These are phyloP conservation scores for Anthoceros angustus DNA, from an alignment of 225 moss, liverwort and hornwort genomes.

Conservation along the genomic window DNA sequence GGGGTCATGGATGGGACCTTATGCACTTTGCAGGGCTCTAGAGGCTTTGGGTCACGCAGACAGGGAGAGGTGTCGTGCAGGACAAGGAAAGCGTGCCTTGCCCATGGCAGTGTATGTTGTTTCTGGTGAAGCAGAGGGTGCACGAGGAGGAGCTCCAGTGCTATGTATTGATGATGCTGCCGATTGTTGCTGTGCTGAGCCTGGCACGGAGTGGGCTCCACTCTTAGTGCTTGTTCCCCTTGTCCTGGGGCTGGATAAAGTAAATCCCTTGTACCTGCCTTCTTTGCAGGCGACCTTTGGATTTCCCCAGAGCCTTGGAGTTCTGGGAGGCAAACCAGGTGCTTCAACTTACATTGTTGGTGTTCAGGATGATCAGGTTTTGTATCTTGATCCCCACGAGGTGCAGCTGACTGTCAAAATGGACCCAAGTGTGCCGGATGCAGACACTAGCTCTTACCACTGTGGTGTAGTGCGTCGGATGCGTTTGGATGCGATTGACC, in stretches of 20 bases:
- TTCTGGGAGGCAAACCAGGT: conserved; percentile 88
- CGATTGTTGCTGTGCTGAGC: conserved; percentile 32
- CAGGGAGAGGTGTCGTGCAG: conserved; percentile 33
- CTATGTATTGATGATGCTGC: conserved; percentile 82
- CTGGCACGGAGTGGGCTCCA: conserved; percentile 79
- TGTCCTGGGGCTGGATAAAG: conserved; percentile 93
- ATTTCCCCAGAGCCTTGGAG: conserved; percentile 94
- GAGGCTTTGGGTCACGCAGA: conserved; percentile 68
- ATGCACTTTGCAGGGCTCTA: conserved; percentile 84
- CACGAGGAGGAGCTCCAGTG: conserved; percentile 95
- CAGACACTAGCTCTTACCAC: conserved; percentile 87
- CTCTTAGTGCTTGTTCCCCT: conserved; percentile 85
- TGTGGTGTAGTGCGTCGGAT: conserved; percentile 87
- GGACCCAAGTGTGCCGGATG: conserved; percentile 37
- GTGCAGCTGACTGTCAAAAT: conserved; percentile 70
- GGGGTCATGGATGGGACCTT: conserved; percentile 95
- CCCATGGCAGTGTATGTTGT: conserved; percentile 91
- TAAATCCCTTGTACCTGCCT: conserved; percentile 95
- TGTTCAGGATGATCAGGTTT: conserved; percentile 84
- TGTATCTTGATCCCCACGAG: conserved; percentile 96
- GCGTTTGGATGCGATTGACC: conserved; percentile 81
- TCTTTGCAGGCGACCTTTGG: conserved; percentile 76
- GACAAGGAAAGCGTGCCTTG: conserved; percentile 40
- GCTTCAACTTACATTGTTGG: conserved; percentile 87
- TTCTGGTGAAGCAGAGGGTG: conserved; percentile 96